Conservation (phyloP, 78 protist genomes). For the Isochrysis galbana region DNA sequence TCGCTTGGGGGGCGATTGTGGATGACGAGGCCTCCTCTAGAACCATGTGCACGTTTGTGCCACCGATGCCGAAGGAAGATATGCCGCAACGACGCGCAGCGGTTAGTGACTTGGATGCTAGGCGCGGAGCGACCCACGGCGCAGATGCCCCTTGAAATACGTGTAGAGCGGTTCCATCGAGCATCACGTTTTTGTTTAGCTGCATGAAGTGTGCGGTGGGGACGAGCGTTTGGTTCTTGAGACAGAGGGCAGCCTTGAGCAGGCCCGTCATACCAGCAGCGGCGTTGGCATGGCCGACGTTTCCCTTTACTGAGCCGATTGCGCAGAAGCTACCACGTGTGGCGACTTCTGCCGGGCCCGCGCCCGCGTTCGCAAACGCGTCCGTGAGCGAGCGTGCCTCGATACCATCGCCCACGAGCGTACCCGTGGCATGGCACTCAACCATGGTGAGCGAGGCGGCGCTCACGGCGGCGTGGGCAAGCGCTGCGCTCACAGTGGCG, state of each 20-base stretch:
- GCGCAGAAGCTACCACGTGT: neutral
- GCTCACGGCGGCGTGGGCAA: neutral
- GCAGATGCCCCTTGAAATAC: neutral
- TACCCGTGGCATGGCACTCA: conserved; percentile 50
- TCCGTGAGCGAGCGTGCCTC: conserved; percentile 25
- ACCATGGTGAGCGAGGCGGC: conserved; percentile 1
- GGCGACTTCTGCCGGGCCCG: neutral
- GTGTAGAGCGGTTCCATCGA: neutral
- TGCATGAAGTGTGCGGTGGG: conserved; percentile 30
- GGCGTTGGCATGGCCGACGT: conserved; percentile 44
- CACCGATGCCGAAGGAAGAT: conserved; percentile 53
- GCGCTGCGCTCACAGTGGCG: neutral
- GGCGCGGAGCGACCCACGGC: no score
- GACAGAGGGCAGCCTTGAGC: conserved; percentile 22
- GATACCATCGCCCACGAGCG: conserved; percentile 45
- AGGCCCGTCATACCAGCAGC: conserved; percentile 52
- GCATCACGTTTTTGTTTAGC: neutral
- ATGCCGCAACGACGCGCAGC: conserved; percentile 23
- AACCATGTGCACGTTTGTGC: conserved; percentile 37
- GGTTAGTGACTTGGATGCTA: no score
- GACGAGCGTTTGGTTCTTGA: conserved; percentile 7
- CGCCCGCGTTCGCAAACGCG: neutral
- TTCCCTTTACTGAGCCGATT: conserved; percentile 40
- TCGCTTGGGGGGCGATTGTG: neutral
- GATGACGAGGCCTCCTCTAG: neutral